A percentile compares a stretch with the other conserved stretches of the same genome.
Conservation (phyloP, 192 early-diverging fungal species). For the Coemansia sp. region DNA sequence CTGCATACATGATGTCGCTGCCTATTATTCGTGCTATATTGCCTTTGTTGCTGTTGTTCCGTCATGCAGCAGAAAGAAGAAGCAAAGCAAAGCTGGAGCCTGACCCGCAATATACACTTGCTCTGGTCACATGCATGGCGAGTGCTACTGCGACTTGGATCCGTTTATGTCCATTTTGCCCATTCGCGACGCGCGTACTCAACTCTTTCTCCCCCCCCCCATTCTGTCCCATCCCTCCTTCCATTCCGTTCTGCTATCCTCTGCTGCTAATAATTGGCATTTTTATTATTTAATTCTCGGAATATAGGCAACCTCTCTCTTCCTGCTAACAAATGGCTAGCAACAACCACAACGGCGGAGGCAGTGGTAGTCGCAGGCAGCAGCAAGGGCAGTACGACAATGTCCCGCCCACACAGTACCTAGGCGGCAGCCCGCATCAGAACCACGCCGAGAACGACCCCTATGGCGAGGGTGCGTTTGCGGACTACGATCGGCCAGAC, state of each 20-base stretch:
- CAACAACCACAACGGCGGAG: slow-evolving; percentile 30
- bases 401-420: slow-evolving; percentile 56
- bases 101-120: slow-evolving; percentile 17
- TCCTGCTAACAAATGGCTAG: slow-evolving; percentile 31
- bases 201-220: neutral
- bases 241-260: neutral
- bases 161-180: neutral
- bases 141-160: slow-evolving; percentile 10
- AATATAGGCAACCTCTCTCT: slow-evolving; percentile 3
- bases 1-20: slow-evolving; percentile 4
- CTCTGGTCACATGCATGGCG: slow-evolving; percentile 11
- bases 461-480: slow-evolving; percentile 50
- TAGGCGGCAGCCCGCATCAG: slow-evolving; percentile 38
- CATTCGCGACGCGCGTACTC: neutral
- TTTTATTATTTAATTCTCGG: slow-evolving; percentile 1
- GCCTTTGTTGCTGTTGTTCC: slow-evolving; percentile 2
- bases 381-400: slow-evolving; percentile 45
- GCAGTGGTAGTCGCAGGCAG: slow-evolving; percentile 27
- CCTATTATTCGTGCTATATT: slow-evolving; percentile 9
- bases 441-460: slow-evolving; percentile 45
- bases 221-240: neutral
- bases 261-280: neutral
- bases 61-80: neutral
- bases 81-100: neutral
- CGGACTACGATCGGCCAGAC: slow-evolving; percentile 57